Base-by-base conservation (phyloP, 2,329 filamentous ascomycete species). In the Pseudogymnoascus sp. region DNA sequence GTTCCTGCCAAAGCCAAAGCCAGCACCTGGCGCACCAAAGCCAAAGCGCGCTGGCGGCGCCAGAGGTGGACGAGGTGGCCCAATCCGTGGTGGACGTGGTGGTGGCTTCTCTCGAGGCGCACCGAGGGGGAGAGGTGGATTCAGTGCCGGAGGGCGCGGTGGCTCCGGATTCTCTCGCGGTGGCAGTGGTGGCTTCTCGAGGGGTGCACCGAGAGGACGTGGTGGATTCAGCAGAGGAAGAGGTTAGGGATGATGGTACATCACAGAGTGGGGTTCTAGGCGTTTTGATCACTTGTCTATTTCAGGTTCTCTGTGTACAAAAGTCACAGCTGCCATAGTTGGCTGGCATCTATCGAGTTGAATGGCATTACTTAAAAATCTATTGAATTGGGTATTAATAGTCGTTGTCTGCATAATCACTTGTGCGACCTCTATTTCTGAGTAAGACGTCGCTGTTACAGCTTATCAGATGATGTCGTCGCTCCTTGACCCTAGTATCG, bases 1-100 rank as follows among this genome's bases (percentile, higher is more conserved):
- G 83, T 99, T 99, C 84, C 82, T 98, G 65, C 95, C 95, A 68
- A 96, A 93, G 83, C 93, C 93, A 63, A 97, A 97, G 82, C 81
- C 82, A 62, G 79, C 80, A 36, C 81, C 82, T 70, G 89, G 89
- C 73, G 85, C 87, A 67, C 77, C 79, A 74, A 91, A 90, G 79
- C 81, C 87, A 65, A 89, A 89, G 79, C 85, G 85, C 72, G 84
- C 85, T 54, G 88, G 86, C 69, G 89, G 88, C 68, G 83, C 80
- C 61, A 77, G 80, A 68, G 78, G 80, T 65, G 75, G 76, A 31
- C 72, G 79, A 69, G 79, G 80, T 61, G 80, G 74, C 67, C 73
- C 77, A 48, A 75, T 76, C 65, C 76, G 79, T 63, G 71, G 76
- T 61, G 73, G 79, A 61, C 73, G 79, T 65, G 76, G 76, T 63